These are phyloP conservation scores for Nephelium lappaceum DNA, from an alignment of 345 rosid species.

Conservation along the genomic window DNA sequence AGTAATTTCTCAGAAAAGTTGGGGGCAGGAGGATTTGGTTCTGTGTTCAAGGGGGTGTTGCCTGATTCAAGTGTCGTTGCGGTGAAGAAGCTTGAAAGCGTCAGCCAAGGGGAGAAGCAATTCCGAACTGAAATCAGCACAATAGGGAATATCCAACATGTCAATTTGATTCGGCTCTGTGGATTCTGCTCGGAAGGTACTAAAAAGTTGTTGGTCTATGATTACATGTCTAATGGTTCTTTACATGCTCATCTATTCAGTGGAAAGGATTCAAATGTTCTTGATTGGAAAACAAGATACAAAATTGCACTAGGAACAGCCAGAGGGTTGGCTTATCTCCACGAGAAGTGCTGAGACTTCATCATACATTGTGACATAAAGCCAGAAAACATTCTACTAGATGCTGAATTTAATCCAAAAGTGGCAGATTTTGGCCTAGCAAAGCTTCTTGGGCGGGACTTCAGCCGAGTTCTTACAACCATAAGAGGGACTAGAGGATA, in stretches of 20 bases:
- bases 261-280: not conserved
- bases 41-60: slow-evolving; percentile 76
- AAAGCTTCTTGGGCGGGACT: slow-evolving; percentile 80
- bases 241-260: slow-evolving; percentile 14
- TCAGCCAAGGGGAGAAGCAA: slow-evolving; percentile 88
- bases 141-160: slow-evolving; percentile 76
- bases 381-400: slow-evolving; percentile 85
- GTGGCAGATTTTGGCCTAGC: slow-evolving; percentile 83
- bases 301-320: slow-evolving; percentile 74
- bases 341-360: slow-evolving; percentile 17
- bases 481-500: slow-evolving; percentile 86
- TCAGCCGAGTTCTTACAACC: slow-evolving; percentile 80
- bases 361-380: slow-evolving; percentile 59
- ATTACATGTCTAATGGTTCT: slow-evolving; percentile 27
- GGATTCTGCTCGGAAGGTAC: slow-evolving; percentile 80
- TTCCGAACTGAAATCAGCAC: slow-evolving; percentile 77
- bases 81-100: slow-evolving; percentile 80
- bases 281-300: slow-evolving; percentile 68
- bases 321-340: slow-evolving; percentile 68
- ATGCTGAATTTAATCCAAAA: slow-evolving; percentile 24
- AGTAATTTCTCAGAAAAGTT: slow-evolving; percentile 76
- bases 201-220: slow-evolving; percentile 28
- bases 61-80: slow-evolving; percentile 64
- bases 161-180: slow-evolving; percentile 75
- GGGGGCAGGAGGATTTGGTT: slow-evolving; percentile 92